Evolutionary conservation across 1,139 yeast species (phyloP), one percentile per base, ranked within the genome.

Genomic region (Pichiaceae sp.): DNA sequence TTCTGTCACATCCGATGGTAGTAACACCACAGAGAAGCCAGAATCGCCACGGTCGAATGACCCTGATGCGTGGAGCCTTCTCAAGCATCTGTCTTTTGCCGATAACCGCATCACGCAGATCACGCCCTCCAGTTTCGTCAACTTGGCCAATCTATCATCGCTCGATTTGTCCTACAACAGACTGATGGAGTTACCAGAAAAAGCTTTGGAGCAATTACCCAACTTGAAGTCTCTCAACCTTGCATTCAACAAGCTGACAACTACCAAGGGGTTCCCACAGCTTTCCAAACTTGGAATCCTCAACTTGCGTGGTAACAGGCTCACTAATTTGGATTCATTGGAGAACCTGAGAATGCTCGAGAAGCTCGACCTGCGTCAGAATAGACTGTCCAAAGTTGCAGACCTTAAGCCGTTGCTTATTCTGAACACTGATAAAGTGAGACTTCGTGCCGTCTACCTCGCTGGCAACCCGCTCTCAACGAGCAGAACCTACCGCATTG

Each of bases 301-400:
- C 31, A 75, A 74, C 49, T 58, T 78, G 37, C 71, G 76, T 44
- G 74, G 73, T 43, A 78, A 78, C 50, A 64, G 64, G 39, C 43
- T 78, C 18, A 44, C 45, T 2, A 60, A 60, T 37, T 54, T 78
- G 31, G 63, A 63, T 7, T 78, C 80, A 0, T 49, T 78, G 34
- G 79, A 76, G 39, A 57, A 60, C 35, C 56, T 77, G 38, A 41
- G 44, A 7, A 48, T 60, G 4, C 51, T 78, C 23, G 78, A 75
- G 42, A 74, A 74, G 40, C 57, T 78, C 15, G 85, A 78, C 52
- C 55, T 78, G 41, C 57, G 85, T 44, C 69, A 73, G 43, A 78
- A 78, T 49, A 55, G 57, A 30, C 55, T 78, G 24, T 38, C 52
- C 0, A 64, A 59, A 32, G 48, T 63, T 2, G 42, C 48, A 4